phyloP scores from a whole-genome alignment of 169 alveolate species.

The Plasmodium malariae region DNA sequence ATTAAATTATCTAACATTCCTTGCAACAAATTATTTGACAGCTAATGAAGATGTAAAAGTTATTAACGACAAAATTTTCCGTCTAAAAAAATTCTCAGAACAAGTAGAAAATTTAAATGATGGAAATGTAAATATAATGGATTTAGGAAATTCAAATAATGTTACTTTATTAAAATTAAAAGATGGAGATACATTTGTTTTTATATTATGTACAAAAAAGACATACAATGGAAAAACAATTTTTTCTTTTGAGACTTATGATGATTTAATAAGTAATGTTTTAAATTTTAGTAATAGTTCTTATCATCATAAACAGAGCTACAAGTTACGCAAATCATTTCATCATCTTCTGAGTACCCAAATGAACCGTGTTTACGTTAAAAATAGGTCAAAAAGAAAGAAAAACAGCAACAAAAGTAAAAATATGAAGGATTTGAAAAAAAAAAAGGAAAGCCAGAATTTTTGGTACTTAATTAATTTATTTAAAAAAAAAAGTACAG shows the following conservation, averaged over 20 bases:
- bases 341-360: conserved; percentile 12
- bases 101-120: conserved; percentile 56
- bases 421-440: background rate
- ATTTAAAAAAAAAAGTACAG: conserved; percentile 42
- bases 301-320: conserved; percentile 22
- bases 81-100: conserved; percentile 42
- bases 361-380: conserved; percentile 1
- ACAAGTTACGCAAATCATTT: conserved; percentile 25
- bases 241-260: conserved; percentile 55
- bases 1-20: conserved; percentile 47
- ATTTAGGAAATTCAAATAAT: conserved; percentile 35
- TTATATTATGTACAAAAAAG: conserved; percentile 46
- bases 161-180: conserved; percentile 53
- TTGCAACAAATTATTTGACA: conserved; percentile 48
- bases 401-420: background rate
- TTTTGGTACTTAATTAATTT: conserved; percentile 32
- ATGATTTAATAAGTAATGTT: conserved; percentile 39
- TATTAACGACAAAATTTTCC: conserved; percentile 46
- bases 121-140: conserved; percentile 34
- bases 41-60: conserved; percentile 39
- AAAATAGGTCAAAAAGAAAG: conserved; percentile 10
- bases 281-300: conserved; percentile 40
- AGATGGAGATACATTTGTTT: conserved; percentile 24
- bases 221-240: conserved; percentile 76
- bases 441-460: background rate